Percentiles rank a stretch among this genome's conserved stretches.
phyloP scores from a whole-genome alignment of 108 stramenopile genomes.

The Nitzschia sp. region DNA sequence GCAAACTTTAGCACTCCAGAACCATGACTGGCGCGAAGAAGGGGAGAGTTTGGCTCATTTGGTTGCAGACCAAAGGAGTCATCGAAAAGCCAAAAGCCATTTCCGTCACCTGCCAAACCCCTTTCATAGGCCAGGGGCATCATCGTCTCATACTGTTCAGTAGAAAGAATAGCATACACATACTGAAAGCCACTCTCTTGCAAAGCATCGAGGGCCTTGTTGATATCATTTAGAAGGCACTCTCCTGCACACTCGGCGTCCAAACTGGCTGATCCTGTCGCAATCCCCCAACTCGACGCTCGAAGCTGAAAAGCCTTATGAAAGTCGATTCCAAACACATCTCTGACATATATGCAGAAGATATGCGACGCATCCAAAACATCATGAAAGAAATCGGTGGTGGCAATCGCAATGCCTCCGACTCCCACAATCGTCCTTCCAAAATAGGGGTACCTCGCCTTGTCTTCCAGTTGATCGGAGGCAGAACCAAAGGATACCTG shows the following conservation, averaged over 20 bases:
- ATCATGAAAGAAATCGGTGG: slow-evolving; percentile 13
- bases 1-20: neutral
- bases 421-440: slow-evolving; percentile 40
- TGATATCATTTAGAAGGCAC: neutral
- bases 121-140: slow-evolving; percentile 17
- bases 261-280: neutral
- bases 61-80: slow-evolving; percentile 1
- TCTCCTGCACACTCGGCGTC: neutral
- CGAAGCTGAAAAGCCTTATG: neutral
- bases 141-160: slow-evolving; percentile 16
- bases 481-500: slow-evolving; percentile 45
- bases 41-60: neutral
- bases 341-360: neutral
- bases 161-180: slow-evolving; percentile 10
- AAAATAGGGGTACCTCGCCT: slow-evolving; percentile 33
- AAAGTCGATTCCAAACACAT: slow-evolving; percentile 1
- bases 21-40: neutral
- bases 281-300: neutral
- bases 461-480: slow-evolving; percentile 34
- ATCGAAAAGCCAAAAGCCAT: slow-evolving; percentile 23
- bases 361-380: slow-evolving; percentile 5
- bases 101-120: slow-evolving; percentile 11
- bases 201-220: slow-evolving; percentile 23
- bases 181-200: slow-evolving; percentile 9
- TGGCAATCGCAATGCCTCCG: slow-evolving; percentile 27